A percentile compares a stretch with the other conserved stretches of the same genome.
phyloP scores from a whole-genome alignment of 2,329 filamentous ascomycete genomes.

The Alternaria dauci region DNA sequence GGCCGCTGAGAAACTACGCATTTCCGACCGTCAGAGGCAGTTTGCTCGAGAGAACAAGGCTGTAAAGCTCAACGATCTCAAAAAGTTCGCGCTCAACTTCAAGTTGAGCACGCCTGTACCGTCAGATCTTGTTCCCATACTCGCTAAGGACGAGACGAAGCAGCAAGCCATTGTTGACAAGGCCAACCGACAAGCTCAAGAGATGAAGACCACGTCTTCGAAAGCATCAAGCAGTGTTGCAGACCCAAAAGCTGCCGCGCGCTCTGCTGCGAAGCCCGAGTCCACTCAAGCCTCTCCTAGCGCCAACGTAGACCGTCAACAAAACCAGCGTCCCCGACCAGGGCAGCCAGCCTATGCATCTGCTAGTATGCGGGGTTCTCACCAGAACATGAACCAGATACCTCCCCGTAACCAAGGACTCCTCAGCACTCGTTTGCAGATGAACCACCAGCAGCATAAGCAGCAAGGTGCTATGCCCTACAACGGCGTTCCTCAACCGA shows the following conservation, averaged over 20 bases:
- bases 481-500: constrained; percentile 62
- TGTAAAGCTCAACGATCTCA: constrained; percentile 90
- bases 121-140: constrained; percentile 88
- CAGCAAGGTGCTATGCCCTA: constrained; percentile 49
- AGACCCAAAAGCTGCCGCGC: constrained; percentile 42
- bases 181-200: constrained; percentile 77
- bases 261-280: constrained; percentile 49
- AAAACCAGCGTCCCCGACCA: constrained; percentile 56
- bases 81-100: constrained; percentile 93
- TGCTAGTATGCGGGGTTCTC: constrained; percentile 53
- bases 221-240: constrained; percentile 54
- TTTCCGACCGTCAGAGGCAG: constrained; percentile 64
- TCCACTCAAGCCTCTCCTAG: constrained; percentile 41
- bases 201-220: constrained; percentile 51
- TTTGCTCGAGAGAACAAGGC: constrained; percentile 78
- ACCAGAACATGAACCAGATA: constrained; percentile 53
- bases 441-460: constrained; percentile 63
- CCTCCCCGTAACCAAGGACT: constrained; percentile 54
- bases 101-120: constrained; percentile 94
- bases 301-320: constrained; percentile 55
- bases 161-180: constrained; percentile 93
- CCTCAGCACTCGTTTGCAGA: constrained; percentile 60
- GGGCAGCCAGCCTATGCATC: constrained; percentile 53
- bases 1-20: constrained; percentile 66
- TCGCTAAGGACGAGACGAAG: constrained; percentile 95